These are phyloP conservation scores for Stylonectria norvegica DNA, from an alignment of 2,329 filamentous ascomycete genomes.

Conservation along the genomic window DNA sequence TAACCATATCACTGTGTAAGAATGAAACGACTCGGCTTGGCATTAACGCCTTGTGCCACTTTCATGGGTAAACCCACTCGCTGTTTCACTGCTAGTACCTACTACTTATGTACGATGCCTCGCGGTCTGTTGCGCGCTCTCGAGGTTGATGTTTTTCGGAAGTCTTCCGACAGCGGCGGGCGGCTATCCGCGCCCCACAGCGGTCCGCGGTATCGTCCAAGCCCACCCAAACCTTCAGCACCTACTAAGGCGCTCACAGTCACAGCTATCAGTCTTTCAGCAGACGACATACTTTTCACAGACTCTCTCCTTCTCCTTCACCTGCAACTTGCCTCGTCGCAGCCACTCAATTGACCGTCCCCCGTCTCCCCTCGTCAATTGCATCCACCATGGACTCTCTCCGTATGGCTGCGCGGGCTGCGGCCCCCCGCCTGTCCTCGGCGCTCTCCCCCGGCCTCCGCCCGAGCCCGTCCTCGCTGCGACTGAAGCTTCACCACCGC, in stretches of 20 bases:
- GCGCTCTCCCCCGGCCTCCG: constrained; percentile 19
- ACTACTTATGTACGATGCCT: constrained; percentile 6
- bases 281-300: constrained; percentile 10
- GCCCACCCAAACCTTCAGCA: not conserved
- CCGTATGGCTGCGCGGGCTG: constrained; percentile 29
- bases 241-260: no score
- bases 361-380: constrained; percentile 18
- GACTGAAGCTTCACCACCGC: constrained; percentile 3
- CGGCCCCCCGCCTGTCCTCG: constrained; percentile 27
- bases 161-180: no score
- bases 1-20: constrained; percentile 17
- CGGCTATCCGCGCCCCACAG: constrained; percentile 25
- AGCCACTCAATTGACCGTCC: constrained; percentile 18
- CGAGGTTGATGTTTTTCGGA: no score
- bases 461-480: constrained; percentile 2
- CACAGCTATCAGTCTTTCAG: no score
- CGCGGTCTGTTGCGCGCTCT: not conserved
- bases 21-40: constrained; percentile 10
- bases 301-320: constrained; percentile 4
- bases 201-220: not conserved
- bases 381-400: constrained; percentile 31
- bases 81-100: no score
- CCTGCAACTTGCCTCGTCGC: no score
- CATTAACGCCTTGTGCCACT: not conserved
- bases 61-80: no score